Percentiles rank a stretch among this genome's conserved stretches.
phyloP scores from a whole-genome alignment of 306 rosid genomes.

The Sicyos baderoa region DNA sequence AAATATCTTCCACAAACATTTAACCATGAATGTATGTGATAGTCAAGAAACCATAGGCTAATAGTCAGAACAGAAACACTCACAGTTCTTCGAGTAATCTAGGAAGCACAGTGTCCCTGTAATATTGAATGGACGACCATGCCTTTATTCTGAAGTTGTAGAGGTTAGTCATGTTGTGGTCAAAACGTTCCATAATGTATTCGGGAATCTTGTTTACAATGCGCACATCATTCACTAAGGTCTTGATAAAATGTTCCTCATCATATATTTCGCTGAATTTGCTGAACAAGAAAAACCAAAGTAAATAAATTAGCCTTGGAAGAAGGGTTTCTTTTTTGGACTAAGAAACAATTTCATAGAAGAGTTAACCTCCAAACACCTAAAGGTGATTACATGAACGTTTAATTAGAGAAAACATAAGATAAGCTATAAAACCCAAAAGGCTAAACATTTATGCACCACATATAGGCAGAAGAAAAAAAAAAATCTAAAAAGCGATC shows the following conservation, averaged over 20 bases:
- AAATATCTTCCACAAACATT: slow-evolving; percentile 12
- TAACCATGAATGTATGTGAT: neutral
- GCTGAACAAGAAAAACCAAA: slow-evolving; percentile 43
- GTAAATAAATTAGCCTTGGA: slow-evolving; percentile 26
- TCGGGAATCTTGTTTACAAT: slow-evolving; percentile 76
- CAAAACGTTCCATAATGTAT: slow-evolving; percentile 92
- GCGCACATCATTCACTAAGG: slow-evolving; percentile 68
- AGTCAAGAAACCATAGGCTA: neutral
- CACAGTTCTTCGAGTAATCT: slow-evolving; percentile 90
- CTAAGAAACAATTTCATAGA: no score
- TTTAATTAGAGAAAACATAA: no score
- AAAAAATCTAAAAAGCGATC: no score
- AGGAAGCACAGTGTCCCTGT: slow-evolving; percentile 76
- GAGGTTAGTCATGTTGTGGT: slow-evolving; percentile 78
- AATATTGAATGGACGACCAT: slow-evolving; percentile 75
- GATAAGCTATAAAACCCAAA: no score
- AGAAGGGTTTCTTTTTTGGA: neutral
- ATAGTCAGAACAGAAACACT: slow-evolving; percentile 36
- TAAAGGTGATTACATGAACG: no score
- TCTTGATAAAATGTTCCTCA: slow-evolving; percentile 58
- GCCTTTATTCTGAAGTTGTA: slow-evolving; percentile 96
- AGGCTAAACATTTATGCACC: no score
- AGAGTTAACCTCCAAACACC: no score
- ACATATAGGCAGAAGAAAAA: no score
- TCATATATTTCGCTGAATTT: slow-evolving; percentile 85